Evolutionary conservation across 2,329 filamentous ascomycete species (phyloP).

Genomic region (Cladosporium sp.): DNA sequence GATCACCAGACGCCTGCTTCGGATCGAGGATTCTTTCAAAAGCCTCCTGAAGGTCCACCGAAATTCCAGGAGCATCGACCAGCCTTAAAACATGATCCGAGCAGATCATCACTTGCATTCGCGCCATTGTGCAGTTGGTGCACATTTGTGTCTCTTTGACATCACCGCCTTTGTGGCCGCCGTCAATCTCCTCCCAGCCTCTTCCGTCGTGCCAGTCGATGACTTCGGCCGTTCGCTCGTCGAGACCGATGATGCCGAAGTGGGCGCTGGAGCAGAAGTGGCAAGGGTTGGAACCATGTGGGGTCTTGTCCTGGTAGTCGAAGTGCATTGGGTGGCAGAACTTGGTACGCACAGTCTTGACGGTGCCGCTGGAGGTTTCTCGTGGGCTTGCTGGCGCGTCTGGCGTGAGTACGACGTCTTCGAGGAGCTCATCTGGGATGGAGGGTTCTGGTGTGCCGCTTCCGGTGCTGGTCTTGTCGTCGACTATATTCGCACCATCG

Average conservation of each 20-base stretch:
- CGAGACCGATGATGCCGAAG: conserved; percentile 37
- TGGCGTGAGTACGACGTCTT: not conserved
- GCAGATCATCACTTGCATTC: conserved; percentile 36
- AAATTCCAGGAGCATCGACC: conserved; percentile 15
- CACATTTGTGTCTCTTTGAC: conserved; percentile 36
- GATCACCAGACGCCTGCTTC: conserved; percentile 14
- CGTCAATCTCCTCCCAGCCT: conserved; percentile 30
- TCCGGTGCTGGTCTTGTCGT: not conserved
- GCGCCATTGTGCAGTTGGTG: conserved; percentile 31
- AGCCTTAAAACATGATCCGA: conserved; percentile 28
- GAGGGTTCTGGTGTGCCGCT: not conserved
- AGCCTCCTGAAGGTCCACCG: conserved; percentile 25
- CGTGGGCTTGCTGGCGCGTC: not conserved
- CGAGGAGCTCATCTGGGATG: not conserved
- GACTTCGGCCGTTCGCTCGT: conserved; percentile 27
- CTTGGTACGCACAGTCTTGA: conserved; percentile 31
- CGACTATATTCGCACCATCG: not conserved
- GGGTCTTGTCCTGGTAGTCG: conserved; percentile 24
- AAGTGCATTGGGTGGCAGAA: conserved; percentile 40
- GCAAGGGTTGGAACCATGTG: conserved; percentile 27
- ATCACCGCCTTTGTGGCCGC: conserved; percentile 30
- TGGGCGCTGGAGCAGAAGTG: conserved; percentile 37
- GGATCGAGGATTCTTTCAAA: conserved; percentile 20
- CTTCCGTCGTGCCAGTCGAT: conserved; percentile 27
- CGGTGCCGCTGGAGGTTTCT: not conserved